Conservation (phyloP, 768 basidiomycete genomes). For the Galerina marginata region DNA sequence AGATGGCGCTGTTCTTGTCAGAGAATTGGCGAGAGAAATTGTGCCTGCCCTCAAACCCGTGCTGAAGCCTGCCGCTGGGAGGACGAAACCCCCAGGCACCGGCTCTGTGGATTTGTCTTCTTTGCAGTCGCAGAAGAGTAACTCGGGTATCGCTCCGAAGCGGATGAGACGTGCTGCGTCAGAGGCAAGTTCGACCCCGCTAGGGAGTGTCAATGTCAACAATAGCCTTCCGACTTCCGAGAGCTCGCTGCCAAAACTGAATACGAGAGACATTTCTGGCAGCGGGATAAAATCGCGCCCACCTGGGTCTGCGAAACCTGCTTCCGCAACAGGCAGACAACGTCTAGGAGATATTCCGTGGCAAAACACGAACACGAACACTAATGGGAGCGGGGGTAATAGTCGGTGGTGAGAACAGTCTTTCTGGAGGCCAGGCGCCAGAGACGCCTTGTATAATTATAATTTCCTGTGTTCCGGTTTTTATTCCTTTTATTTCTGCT, state of each 20-base stretch:
- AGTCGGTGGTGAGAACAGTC: background rate
- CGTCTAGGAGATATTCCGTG: constrained; percentile 69
- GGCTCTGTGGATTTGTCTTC: constrained; percentile 23
- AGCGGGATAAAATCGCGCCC: constrained; percentile 17
- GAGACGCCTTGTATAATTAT: constrained; percentile 11
- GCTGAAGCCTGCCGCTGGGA: constrained; percentile 58
- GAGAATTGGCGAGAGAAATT: constrained; percentile 88
- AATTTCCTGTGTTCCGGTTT: background rate
- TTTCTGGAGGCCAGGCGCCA: background rate
- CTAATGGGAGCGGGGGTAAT: constrained; percentile 16
- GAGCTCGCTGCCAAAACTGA: constrained; percentile 15
- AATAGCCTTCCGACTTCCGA: constrained; percentile 8
- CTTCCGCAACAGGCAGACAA: constrained; percentile 46
- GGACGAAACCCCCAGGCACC: constrained; percentile 21
- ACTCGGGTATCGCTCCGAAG: constrained; percentile 58
- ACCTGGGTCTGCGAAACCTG: constrained; percentile 15
- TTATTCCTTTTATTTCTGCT: background rate
- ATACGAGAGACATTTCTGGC: constrained; percentile 14
- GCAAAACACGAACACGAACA: constrained; percentile 38
- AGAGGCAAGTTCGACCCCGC: constrained; percentile 54
- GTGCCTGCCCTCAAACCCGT: constrained; percentile 78
- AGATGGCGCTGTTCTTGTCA: constrained; percentile 90
- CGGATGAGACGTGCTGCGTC: constrained; percentile 72
- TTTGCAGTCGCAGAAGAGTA: constrained; percentile 1
- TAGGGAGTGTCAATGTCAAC: constrained; percentile 25